Evolutionary conservation across 352 stramenopile genomes (phyloP), one percentile per base, ranked within the genome.

Genomic region (Phytophthora brassicae): DNA sequence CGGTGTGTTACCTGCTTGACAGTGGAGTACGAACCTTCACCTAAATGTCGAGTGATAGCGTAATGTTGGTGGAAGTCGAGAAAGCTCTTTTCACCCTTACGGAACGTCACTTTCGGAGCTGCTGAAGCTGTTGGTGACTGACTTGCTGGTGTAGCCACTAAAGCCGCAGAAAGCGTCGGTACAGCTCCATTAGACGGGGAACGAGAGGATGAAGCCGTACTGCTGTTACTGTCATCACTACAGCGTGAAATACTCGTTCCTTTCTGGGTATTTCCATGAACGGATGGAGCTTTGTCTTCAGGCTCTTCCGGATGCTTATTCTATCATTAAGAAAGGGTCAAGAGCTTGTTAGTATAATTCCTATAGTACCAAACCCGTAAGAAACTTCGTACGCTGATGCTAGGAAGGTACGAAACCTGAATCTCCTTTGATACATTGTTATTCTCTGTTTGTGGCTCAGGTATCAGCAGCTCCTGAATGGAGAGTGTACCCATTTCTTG

Each of bases 1-100:
- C 84, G 81, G 52, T 92, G 84, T 8, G 83, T 95, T 39, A 95
- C 86, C 61, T 92, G 81, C 74, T 95, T 95, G 16, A 95, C 86
- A 0, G 82, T 91, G 64, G 86, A 95, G 72, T 95, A 95, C 57
- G 86, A 95, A 28, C 86, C 86, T 68, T 93, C 83, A n/a, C 86
- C 86, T 13, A 95, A 56, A 60, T 95, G 81, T 28, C 80, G 68
- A 19, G 79, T 86, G 64, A 95, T 90, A 28, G 80, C 70, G 51
- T 93, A 95, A 60, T 88, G 79, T 44, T 92, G 81, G 47, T 93
- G 80, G 49, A 95, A 95, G 36, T 88, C 81, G n/a, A 93, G 49
- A 39, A 89, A 91, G 46, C 78, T 89, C 69, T 90, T 90, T 41
- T 92, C 81, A 20, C 78, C 84, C 54, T 87, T 86, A n/a, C 78